These are phyloP conservation scores for Trypanosoma grayi DNA, from an alignment of 208 protist species.

Conservation along the genomic window DNA sequence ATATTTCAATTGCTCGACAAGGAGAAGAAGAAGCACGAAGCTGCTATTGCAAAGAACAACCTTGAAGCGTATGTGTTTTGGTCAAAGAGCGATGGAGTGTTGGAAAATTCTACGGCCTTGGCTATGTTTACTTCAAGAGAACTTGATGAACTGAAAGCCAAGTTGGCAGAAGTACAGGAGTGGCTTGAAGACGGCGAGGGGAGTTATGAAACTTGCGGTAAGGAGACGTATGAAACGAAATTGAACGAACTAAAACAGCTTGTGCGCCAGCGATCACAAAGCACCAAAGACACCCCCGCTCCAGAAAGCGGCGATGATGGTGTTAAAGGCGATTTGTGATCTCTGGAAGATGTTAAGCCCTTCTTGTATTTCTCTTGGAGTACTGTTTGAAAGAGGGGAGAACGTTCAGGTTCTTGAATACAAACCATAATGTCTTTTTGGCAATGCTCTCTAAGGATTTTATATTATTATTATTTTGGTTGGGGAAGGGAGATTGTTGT, in stretches of 20 bases:
- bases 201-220: slow-evolving; percentile 48
- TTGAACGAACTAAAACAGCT: slow-evolving; percentile 44
- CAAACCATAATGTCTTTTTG: no score
- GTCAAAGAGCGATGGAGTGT: slow-evolving; percentile 60
- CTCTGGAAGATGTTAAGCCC: not conserved
- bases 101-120: slow-evolving; percentile 40
- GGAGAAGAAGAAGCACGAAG: slow-evolving; percentile 61
- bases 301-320: slow-evolving; percentile 5
- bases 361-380: not conserved
- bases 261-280: slow-evolving; percentile 22
- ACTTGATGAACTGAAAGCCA: slow-evolving; percentile 30
- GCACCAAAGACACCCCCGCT: not conserved
- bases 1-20: slow-evolving; percentile 43
- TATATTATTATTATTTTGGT: no score
- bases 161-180: slow-evolving; percentile 34
- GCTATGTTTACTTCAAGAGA: slow-evolving; percentile 17
- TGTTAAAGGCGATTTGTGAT: slow-evolving; percentile 36
- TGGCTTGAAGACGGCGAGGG: slow-evolving; percentile 83
- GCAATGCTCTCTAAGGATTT: no score
- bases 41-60: slow-evolving; percentile 72
- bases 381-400: no score
- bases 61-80: slow-evolving; percentile 82
- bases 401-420: no score
- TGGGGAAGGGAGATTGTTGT: no score
- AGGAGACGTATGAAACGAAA: slow-evolving; percentile 47